phyloP scores from a whole-genome alignment of 2,329 filamentous ascomycete species.

The Claviceps sp. region DNA sequence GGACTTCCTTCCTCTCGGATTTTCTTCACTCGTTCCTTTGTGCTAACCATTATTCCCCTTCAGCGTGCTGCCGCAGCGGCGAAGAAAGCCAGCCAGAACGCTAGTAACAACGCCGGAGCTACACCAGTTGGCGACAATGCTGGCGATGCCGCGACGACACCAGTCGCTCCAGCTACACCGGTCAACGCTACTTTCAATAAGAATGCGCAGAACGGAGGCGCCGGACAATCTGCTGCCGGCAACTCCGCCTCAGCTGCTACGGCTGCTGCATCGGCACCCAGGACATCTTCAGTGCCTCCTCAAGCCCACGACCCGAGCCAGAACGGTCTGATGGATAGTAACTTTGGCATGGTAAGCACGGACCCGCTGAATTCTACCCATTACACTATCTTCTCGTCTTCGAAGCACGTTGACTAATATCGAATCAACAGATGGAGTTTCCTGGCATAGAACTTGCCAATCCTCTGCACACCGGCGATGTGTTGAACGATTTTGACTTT shows the following conservation, averaged over 20 bases:
- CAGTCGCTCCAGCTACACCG: constrained; percentile 51
- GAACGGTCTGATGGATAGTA: constrained; percentile 35
- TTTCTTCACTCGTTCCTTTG: neutral
- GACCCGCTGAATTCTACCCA: no score
- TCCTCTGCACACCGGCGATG: constrained; percentile 38
- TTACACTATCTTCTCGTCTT: neutral
- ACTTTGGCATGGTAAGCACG: constrained; percentile 29
- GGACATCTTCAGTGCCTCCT: constrained; percentile 16
- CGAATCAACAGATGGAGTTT: constrained; percentile 28
- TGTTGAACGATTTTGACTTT: constrained; percentile 53
- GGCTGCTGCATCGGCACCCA: constrained; percentile 16
- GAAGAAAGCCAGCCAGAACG: constrained; percentile 50
- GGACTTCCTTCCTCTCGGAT: neutral
- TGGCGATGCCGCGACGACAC: constrained; percentile 45
- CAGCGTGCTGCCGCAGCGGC: constrained; percentile 36
- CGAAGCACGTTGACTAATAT: constrained; percentile 4
- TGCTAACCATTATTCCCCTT: neutral
- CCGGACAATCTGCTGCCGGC: constrained; percentile 11
- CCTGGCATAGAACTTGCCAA: constrained; percentile 40
- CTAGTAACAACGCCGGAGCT: constrained; percentile 28
- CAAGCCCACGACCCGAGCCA: constrained; percentile 34
- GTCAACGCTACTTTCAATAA: constrained; percentile 36
- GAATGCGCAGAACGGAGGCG: constrained; percentile 16
- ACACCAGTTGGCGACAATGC: constrained; percentile 44
- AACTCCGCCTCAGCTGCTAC: constrained; percentile 9